A percentile compares a stretch with the other conserved stretches of the same genome.
phyloP scores from a whole-genome alignment of 176 grass and related monocot genomes.

The Oryza brachyantha region DNA sequence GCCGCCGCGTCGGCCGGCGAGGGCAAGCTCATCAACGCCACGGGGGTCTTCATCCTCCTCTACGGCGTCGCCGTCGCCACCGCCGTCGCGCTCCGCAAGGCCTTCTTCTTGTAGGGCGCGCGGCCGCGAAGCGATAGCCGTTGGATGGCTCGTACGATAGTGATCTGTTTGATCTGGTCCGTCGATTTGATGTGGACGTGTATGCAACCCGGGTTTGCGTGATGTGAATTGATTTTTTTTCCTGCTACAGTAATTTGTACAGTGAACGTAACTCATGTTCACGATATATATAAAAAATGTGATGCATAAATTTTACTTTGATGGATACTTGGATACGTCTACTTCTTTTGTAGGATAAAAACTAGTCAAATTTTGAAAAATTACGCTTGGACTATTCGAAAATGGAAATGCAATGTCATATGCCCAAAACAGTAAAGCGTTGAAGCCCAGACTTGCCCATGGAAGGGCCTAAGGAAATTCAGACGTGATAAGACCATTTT shows the following conservation, averaged over 20 bases:
- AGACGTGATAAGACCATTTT: not conserved
- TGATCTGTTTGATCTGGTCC: not conserved
- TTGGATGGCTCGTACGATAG: not conserved
- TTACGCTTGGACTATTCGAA: too few relatives aligned
- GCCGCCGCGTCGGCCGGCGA: constrained; percentile 36
- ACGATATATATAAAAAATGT: not conserved
- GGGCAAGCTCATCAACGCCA: constrained; percentile 76
- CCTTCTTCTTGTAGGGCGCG: too few relatives aligned
- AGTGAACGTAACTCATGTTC: not conserved
- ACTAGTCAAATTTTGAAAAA: too few relatives aligned
- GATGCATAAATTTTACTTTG: not conserved
- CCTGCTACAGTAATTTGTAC: not conserved
- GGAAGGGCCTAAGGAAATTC: not conserved
- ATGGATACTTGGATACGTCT: too few relatives aligned
- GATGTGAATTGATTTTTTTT: not conserved
- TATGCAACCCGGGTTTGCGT: not conserved
- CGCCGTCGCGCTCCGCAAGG: constrained; percentile 54
- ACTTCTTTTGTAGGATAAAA: too few relatives aligned
- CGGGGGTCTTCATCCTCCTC: constrained; percentile 76
- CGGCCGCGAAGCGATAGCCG: not conserved
- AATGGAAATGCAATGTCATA: too few relatives aligned
- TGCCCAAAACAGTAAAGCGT: too few relatives aligned
- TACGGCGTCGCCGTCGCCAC: constrained; percentile 59
- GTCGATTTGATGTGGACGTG: not conserved
- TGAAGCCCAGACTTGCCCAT: too few relatives aligned